Conservation (phyloP, 495 filamentous ascomycete genomes). For the Podospora anserina region DNA sequence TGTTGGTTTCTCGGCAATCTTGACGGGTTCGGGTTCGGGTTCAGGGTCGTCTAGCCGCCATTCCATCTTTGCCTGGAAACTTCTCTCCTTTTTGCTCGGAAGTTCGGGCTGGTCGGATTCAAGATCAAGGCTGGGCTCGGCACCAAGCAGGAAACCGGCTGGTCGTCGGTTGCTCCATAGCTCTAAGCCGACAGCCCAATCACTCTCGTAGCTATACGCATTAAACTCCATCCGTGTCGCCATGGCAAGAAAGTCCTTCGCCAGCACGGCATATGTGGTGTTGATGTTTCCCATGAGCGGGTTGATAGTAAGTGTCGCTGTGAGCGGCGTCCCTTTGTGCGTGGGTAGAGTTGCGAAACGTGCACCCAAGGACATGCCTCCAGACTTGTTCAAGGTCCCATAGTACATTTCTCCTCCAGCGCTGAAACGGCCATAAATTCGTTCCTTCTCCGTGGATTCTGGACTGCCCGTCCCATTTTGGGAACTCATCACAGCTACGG, state of each 20-base stretch:
- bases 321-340: constrained; percentile 80
- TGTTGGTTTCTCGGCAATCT: constrained; percentile 14
- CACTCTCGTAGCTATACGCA: constrained; percentile 96
- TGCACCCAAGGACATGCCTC: constrained; percentile 72
- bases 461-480: constrained; percentile 15
- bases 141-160: constrained; percentile 41
- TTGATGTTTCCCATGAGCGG: constrained; percentile 90
- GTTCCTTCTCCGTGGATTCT: constrained; percentile 39
- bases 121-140: constrained; percentile 21
- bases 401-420: constrained; percentile 95
- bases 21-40: constrained; percentile 19
- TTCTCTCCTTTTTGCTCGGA: constrained; percentile 40
- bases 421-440: constrained; percentile 65
- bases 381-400: constrained; percentile 82
- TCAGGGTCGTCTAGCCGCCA: constrained; percentile 50
- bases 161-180: constrained; percentile 65
- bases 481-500: constrained; percentile 26
- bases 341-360: constrained; percentile 89
- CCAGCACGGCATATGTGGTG: constrained; percentile 84
- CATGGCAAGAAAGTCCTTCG: constrained; percentile 73
- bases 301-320: constrained; percentile 85
- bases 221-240: constrained; percentile 94
- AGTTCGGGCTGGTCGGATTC: constrained; percentile 24
- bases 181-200: constrained; percentile 84
- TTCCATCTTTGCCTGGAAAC: constrained; percentile 54